Base-by-base conservation (phyloP, 1,284 basidiomycete genomes). In the Tremellales sp. region DNA sequence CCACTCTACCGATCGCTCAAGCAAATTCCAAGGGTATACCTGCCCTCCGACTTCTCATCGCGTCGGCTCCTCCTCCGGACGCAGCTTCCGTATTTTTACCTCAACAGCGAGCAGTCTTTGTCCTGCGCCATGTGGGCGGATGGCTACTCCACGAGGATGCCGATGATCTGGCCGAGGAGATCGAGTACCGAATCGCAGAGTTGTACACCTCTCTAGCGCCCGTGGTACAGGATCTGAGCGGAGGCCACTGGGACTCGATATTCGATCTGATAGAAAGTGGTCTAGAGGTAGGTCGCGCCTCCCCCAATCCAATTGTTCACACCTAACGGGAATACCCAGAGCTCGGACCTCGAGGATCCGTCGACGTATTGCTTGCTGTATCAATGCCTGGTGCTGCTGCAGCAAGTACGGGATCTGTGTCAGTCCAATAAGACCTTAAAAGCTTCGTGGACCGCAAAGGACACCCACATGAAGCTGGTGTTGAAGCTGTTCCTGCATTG, bases 181-280 rank as follows among this genome's bases (percentile, higher is more conserved):
- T 93, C 1, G 85, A 93, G 60, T 81, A 81, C 43, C 81, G 79
- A 40, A 81, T 95, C 71, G 82, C 86, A 0, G 72, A 83, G 50
- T 68, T 97, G 1, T 89, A 91, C 62, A 72, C 79, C 29, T 78
- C 86, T 48, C 75, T 98, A 1, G 84, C 84, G 1, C 91, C 94
- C 0, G 86, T 97, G 40, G 74, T 98, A 43, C 92, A 97, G 68
- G 86, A 83, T 59, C 77, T 97, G 0, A 76, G 81, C 4, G 95
- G 95, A 1, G 77, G 79, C 0, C 95, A 97, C 68, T 94, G 94
- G 88, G 87, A 91, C 43, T 80, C 92, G 38, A 83, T 95, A 14
- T 92, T 91, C 64, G 92, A 97, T 66, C 72, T 97, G 5, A 70
- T 95, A 18, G 90, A 95, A 68, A 86, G 80, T 45, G 91, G 89